A percentile compares a stretch with the other conserved stretches of the same genome.
Conservation (phyloP, 2,329 filamentous ascomycete genomes). For the Iodosphaeria phyllophila region DNA sequence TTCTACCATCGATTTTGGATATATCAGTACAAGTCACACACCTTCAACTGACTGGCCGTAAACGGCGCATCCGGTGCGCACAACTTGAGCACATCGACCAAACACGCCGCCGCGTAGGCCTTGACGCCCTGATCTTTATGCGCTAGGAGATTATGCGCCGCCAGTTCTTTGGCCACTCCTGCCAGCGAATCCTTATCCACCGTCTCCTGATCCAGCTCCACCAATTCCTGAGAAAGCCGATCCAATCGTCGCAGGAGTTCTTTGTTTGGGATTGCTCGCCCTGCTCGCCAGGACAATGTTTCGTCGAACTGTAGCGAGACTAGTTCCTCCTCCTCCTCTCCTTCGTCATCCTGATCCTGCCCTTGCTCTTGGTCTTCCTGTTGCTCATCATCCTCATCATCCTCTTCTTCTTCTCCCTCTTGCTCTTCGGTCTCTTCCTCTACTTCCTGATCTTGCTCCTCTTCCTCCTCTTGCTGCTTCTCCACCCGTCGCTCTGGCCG, state of each 20-base stretch:
- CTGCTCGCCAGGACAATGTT: conserved; percentile 76
- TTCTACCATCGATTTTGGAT: not conserved
- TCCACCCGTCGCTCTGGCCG: no score
- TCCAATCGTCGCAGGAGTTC: conserved; percentile 71
- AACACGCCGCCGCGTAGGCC: conserved; percentile 72
- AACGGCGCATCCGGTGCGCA: conserved; percentile 93
- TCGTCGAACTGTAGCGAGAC: conserved; percentile 60
- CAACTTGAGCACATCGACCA: conserved; percentile 82
- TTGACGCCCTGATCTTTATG: conserved; percentile 91
- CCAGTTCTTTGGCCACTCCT: conserved; percentile 71
- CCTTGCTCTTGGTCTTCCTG: conserved; percentile 18
- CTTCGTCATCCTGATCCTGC: conserved; percentile 18
- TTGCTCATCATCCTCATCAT: no score
- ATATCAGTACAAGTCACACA: conserved; percentile 18
- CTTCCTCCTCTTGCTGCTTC: no score
- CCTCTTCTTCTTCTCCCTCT: no score
- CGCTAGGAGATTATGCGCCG: conserved; percentile 59
- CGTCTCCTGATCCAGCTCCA: conserved; percentile 72
- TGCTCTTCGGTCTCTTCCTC: no score
- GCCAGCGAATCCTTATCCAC: conserved; percentile 67
- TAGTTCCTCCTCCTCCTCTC: conserved; percentile 19
- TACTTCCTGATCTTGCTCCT: no score
- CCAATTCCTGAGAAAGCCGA: conserved; percentile 63
- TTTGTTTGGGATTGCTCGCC: conserved; percentile 69
- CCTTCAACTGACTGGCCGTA: conserved; percentile 77